Conservation (phyloP, 371 early-diverging fungal genomes). For the Mortierella sp. region DNA sequence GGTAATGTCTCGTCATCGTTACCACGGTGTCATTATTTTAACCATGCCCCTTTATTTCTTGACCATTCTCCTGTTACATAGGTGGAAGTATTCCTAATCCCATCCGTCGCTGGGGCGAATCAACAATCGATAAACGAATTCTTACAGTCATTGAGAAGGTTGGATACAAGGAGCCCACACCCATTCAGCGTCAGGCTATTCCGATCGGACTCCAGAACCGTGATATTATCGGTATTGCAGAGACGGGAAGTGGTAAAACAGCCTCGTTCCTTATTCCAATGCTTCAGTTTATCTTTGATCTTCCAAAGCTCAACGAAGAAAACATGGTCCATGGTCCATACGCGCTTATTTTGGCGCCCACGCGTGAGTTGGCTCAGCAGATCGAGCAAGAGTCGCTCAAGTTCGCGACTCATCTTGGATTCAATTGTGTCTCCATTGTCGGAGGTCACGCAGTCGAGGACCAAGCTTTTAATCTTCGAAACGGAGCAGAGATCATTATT, state of each 20-base stretch:
- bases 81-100: constrained; percentile 92
- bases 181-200: constrained; percentile 98
- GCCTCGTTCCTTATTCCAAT: constrained; percentile 97
- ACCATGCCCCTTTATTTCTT: neutral
- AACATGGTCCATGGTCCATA: constrained; percentile 90
- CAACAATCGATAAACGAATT: constrained; percentile 73
- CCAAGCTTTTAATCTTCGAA: constrained; percentile 85
- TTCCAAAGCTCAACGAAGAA: constrained; percentile 79
- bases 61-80: constrained; percentile 13
- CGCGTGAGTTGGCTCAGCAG: constrained; percentile 96
- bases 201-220: constrained; percentile 93
- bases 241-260: constrained; percentile 99
- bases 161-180: constrained; percentile 96
- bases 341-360: constrained; percentile 95
- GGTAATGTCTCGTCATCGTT: neutral
- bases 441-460: constrained; percentile 93
- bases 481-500: constrained; percentile 95
- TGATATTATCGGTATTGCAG: constrained; percentile 98
- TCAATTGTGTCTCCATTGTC: constrained; percentile 89
- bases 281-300: constrained; percentile 85
- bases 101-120: constrained; percentile 92
- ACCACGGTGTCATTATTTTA: neutral
- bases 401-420: constrained; percentile 84
- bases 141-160: constrained; percentile 76
- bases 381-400: constrained; percentile 91